phyloP scores from a whole-genome alignment of 1,139 yeast genomes.

The Hyphopichia pseudoburtonii region DNA sequence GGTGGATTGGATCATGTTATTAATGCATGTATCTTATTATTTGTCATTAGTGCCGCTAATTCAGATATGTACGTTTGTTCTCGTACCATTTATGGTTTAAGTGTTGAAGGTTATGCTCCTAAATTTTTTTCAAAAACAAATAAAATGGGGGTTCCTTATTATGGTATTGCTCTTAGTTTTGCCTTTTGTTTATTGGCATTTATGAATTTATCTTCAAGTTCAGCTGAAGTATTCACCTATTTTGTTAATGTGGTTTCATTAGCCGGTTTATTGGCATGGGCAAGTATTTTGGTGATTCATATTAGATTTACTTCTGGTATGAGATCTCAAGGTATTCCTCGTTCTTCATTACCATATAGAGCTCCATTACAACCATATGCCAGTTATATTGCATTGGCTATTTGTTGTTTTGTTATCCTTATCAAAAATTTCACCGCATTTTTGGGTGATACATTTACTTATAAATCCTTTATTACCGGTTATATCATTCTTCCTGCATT shows the following conservation, averaged over 20 bases:
- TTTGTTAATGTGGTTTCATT: constrained; percentile 75
- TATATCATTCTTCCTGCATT: constrained; percentile 76
- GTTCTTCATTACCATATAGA: constrained; percentile 45
- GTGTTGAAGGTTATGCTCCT: constrained; percentile 47
- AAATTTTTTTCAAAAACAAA: constrained; percentile 34
- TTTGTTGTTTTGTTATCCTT: constrained; percentile 56
- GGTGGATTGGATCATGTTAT: constrained; percentile 45
- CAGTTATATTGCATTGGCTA: constrained; percentile 54
- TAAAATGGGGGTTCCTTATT: constrained; percentile 41
- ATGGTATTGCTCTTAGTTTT: constrained; percentile 30
- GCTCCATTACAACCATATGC: constrained; percentile 73
- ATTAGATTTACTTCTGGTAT: constrained; percentile 64
- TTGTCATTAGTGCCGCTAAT: constrained; percentile 48
- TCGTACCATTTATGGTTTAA: constrained; percentile 44
- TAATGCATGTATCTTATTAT: constrained; percentile 45
- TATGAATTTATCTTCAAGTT: constrained; percentile 56
- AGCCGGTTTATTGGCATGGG: constrained; percentile 73
- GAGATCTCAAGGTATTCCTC: constrained; percentile 57
- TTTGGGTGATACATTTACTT: constrained; percentile 51
- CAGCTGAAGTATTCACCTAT: constrained; percentile 58
- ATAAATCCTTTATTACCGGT: constrained; percentile 69
- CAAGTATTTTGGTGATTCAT: constrained; percentile 61
- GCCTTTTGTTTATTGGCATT: constrained; percentile 59
- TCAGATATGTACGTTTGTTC: constrained; percentile 51
- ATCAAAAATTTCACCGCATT: constrained; percentile 70